A percentile compares a stretch with the other conserved stretches of the same genome.
phyloP scores from a whole-genome alignment of 805 yeast genomes.

The Schwanniomyces polymorphus region DNA sequence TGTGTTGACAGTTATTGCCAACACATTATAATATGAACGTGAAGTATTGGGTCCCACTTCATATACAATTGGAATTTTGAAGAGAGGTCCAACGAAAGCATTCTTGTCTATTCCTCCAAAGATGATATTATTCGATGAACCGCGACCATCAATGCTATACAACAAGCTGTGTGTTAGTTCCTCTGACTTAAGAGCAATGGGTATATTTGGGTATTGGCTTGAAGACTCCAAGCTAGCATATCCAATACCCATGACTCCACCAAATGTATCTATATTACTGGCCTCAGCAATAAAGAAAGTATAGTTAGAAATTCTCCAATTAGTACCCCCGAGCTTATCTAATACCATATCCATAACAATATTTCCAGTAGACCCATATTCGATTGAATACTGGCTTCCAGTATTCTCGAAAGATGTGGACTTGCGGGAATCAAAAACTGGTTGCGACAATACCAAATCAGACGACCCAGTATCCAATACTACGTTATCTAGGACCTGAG shows the following conservation, averaged over 20 bases:
- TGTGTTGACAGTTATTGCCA: conserved; percentile 12
- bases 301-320: conserved; percentile 2
- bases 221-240: conserved; percentile 9
- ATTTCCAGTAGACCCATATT: conserved; percentile 6
- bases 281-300: conserved; percentile 2
- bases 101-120: conserved; percentile 35
- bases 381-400: background rate
- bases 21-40: conserved; percentile 6
- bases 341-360: conserved; percentile 1
- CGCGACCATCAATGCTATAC: conserved; percentile 12
- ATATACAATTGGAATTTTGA: conserved; percentile 10
- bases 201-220: conserved; percentile 12
- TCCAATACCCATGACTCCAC: conserved; percentile 18
- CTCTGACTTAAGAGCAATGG: conserved; percentile 9
- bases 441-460: conserved; percentile 8
- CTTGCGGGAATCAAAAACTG: conserved; percentile 1
- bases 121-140: conserved; percentile 11
- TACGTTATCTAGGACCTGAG: conserved; percentile 7
- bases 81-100: conserved; percentile 23
- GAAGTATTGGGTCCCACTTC: conserved; percentile 10
- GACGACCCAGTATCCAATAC: conserved; percentile 19
- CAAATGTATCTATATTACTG: conserved; percentile 5
- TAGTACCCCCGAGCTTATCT: background rate
- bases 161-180: conserved; percentile 9
- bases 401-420: conserved; percentile 9